Percentiles rank a stretch among this genome's conserved stretches.
These are phyloP conservation scores for Melanomma pulvis-pyrius DNA, from an alignment of 495 filamentous ascomycete species.

Conservation along the genomic window DNA sequence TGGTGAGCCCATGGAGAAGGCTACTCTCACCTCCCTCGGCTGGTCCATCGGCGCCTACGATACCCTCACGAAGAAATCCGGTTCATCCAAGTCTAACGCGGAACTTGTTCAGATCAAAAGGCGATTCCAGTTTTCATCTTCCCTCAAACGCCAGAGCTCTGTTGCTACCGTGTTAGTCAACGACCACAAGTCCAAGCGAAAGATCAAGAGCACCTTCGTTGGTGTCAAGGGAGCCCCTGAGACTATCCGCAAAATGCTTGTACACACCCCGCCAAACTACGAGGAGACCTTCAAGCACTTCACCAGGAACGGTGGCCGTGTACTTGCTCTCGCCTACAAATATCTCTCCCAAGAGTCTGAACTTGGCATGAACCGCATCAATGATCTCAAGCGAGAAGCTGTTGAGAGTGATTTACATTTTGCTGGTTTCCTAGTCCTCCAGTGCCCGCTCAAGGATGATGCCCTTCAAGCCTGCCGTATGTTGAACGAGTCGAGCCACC, in stretches of 20 bases:
- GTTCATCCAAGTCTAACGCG: conserved; percentile 48
- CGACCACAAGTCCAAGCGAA: conserved; percentile 70
- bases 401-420: conserved; percentile 83
- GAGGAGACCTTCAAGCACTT: conserved; percentile 99
- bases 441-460: conserved; percentile 95
- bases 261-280: conserved; percentile 80
- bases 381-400: conserved; percentile 89
- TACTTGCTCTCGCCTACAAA: conserved; percentile 92
- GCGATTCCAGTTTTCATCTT: conserved; percentile 97
- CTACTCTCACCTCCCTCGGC: conserved; percentile 82
- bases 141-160: conserved; percentile 93
- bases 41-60: conserved; percentile 92
- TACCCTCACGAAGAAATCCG: conserved; percentile 65
- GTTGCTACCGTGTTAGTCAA: conserved; percentile 75
- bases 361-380: conserved; percentile 79
- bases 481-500: conserved; percentile 98
- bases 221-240: conserved; percentile 97
- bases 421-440: conserved; percentile 93
- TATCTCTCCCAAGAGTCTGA: conserved; percentile 80
- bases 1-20: conserved; percentile 99
- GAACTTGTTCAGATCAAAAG: conserved; percentile 88
- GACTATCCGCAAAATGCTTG: conserved; percentile 90
- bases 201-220: conserved; percentile 79
- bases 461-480: conserved; percentile 91
- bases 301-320: conserved; percentile 89